These are phyloP conservation scores for Kuraishia piskuri DNA, from an alignment of 805 yeast genomes.

Conservation along the genomic window DNA sequence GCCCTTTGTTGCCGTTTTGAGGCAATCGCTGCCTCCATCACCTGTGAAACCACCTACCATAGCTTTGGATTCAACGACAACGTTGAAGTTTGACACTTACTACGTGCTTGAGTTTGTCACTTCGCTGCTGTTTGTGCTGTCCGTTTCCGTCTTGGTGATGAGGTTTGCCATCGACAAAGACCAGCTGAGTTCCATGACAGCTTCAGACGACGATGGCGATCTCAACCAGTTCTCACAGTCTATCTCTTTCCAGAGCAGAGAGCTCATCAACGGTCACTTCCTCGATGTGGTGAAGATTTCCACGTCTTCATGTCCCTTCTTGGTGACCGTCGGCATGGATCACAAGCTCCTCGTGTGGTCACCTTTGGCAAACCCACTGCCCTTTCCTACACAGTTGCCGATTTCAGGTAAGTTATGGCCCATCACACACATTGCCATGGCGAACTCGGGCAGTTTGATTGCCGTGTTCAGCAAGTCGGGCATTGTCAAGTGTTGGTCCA, in stretches of 20 bases:
- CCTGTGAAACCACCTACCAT: neutral
- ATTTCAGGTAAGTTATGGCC: slow-evolving; percentile 47
- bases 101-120: slow-evolving; percentile 50
- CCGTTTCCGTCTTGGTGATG: slow-evolving; percentile 37
- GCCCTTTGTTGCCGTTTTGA: slow-evolving; percentile 16
- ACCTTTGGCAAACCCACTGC: slow-evolving; percentile 43
- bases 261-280: slow-evolving; percentile 40
- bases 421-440: slow-evolving; percentile 44
- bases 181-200: slow-evolving; percentile 6
- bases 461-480: slow-evolving; percentile 47
- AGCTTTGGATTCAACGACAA: slow-evolving; percentile 8
- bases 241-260: slow-evolving; percentile 22
- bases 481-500: slow-evolving; percentile 51
- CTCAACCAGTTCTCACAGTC: slow-evolving; percentile 1
- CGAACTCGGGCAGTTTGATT: slow-evolving; percentile 51
- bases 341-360: slow-evolving; percentile 70
- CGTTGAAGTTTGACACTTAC: slow-evolving; percentile 37
- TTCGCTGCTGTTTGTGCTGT: slow-evolving; percentile 40
- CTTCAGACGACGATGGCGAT: slow-evolving; percentile 6
- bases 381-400: slow-evolving; percentile 35
- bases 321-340: slow-evolving; percentile 67
- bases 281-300: slow-evolving; percentile 54
- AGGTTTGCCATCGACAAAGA: slow-evolving; percentile 25
- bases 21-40: slow-evolving; percentile 4
- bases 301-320: slow-evolving; percentile 56